A percentile compares a stretch with the other conserved stretches of the same genome.
phyloP scores from a whole-genome alignment of 116 monocot species.

The Dioscorea cayenensis region DNA sequence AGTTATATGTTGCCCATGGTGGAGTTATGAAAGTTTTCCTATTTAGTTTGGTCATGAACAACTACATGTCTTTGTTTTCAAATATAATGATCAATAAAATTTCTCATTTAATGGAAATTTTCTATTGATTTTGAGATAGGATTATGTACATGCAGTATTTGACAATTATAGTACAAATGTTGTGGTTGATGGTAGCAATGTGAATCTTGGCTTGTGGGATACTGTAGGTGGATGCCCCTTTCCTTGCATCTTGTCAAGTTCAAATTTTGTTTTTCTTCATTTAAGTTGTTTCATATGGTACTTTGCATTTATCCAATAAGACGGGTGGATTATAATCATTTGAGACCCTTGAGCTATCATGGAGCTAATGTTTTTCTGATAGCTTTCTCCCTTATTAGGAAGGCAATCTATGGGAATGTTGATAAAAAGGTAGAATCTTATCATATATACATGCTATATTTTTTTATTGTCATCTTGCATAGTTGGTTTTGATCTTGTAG shows the following conservation, averaged over 20 bases:
- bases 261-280: not conserved
- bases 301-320: slow-evolving; percentile 21
- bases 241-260: not conserved
- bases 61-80: not conserved
- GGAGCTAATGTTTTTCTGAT: slow-evolving; percentile 51
- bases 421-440: slow-evolving; percentile 32
- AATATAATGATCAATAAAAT: too few relatives aligned
- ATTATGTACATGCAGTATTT: slow-evolving; percentile 71
- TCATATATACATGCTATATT: not conserved
- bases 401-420: slow-evolving; percentile 58
- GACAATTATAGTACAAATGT: slow-evolving; percentile 90
- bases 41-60: too few relatives aligned
- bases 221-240: slow-evolving; percentile 42
- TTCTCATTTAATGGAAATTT: too few relatives aligned
- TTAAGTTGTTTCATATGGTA: not conserved
- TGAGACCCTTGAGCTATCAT: slow-evolving; percentile 52
- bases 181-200: slow-evolving; percentile 63
- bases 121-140: slow-evolving; percentile 16
- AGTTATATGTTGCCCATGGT: too few relatives aligned
- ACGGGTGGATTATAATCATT: slow-evolving; percentile 57
- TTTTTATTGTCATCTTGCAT: not conserved
- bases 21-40: too few relatives aligned
- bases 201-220: slow-evolving; percentile 75
- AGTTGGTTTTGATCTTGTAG: not conserved
- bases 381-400: slow-evolving; percentile 55